These are phyloP conservation scores for Senna tora DNA, from an alignment of 306 rosid genomes.

Conservation along the genomic window DNA sequence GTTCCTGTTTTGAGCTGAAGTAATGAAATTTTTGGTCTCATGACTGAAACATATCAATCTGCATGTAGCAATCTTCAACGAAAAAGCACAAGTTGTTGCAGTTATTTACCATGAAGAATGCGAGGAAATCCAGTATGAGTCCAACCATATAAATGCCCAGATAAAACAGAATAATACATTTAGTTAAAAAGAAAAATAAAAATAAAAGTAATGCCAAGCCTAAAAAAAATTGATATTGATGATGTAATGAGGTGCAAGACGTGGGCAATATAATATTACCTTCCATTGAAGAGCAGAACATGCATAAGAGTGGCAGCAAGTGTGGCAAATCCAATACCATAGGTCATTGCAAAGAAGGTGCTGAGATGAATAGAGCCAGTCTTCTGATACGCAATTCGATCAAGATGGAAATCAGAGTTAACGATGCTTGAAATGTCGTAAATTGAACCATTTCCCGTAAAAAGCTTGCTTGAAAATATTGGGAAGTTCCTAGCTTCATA, in stretches of 20 bases:
- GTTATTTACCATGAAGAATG: background rate
- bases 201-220: too few species aligned
- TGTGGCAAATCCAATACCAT: constrained; percentile 62
- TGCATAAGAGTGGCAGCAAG: constrained; percentile 61
- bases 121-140: background rate
- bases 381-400: constrained; percentile 42
- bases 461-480: constrained; percentile 51
- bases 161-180: background rate
- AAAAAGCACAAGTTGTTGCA: background rate
- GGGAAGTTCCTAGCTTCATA: constrained; percentile 60
- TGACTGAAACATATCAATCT: too few species aligned
- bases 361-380: constrained; percentile 56
- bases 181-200: background rate
- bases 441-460: constrained; percentile 44
- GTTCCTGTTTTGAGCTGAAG: background rate
- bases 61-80: background rate
- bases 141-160: background rate
- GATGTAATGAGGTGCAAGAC: background rate
- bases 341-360: constrained; percentile 60
- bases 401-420: constrained; percentile 53
- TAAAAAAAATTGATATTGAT: background rate
- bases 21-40: background rate
- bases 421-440: constrained; percentile 49
- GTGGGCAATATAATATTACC: constrained; percentile 49
- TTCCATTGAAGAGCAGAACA: constrained; percentile 56